phyloP scores from a whole-genome alignment of 192 early-diverging fungal species.

The Umbelopsis ramanniana region DNA sequence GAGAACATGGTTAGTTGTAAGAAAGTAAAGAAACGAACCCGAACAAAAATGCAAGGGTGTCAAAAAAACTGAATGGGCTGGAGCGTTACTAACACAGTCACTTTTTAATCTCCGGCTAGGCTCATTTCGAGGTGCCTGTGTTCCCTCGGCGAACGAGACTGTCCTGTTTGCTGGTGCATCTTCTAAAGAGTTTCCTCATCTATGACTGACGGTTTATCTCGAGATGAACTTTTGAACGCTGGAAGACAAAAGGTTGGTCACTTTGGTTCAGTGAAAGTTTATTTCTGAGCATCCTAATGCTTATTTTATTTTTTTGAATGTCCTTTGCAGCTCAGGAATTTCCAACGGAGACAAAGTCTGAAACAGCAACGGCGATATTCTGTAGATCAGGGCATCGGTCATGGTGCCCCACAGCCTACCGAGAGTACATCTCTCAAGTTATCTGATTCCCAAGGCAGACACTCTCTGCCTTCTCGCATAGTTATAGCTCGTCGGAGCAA shows the following conservation, averaged over 20 bases:
- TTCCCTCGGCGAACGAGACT: not conserved
- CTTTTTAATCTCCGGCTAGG: constrained; percentile 11
- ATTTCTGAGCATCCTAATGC: not conserved
- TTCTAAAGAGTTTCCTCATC: not conserved
- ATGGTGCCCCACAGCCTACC: not conserved
- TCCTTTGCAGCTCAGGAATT: constrained; percentile 17
- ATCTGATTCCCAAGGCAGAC: not conserved
- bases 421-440: not conserved
- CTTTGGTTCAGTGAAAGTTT: not conserved
- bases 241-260: constrained; percentile 10
- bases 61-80: not conserved
- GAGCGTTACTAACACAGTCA: not conserved
- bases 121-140: not conserved
- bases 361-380: constrained; percentile 10
- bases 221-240: constrained; percentile 19
- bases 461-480: not conserved
- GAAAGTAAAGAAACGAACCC: not conserved
- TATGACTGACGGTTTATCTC: not conserved
- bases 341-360: constrained; percentile 8
- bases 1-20: not conserved
- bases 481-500: constrained; percentile 17
- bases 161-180: not conserved
- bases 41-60: not conserved
- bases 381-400: not conserved
- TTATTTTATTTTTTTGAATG: not conserved